Base-by-base conservation (phyloP, 768 basidiomycete genomes). In the Mycena vitilis region DNA sequence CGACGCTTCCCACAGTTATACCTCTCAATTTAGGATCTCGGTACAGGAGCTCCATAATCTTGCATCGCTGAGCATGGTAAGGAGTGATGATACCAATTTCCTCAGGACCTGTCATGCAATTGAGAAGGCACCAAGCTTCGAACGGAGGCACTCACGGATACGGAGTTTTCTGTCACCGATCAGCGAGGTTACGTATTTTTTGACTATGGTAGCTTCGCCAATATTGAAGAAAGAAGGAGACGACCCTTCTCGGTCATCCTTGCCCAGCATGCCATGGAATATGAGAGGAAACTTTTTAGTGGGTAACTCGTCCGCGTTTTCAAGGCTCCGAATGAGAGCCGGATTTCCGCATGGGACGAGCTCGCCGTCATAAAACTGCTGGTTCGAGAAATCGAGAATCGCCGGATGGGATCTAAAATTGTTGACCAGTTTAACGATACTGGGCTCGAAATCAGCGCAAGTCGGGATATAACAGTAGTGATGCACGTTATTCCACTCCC, bases 81-180 rank as follows among this genome's bases (percentile, higher is more conserved):
- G 91, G 91, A 0, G 90, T 80, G 23, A 91, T 90, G n/a, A 91
- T 77, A n/a, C 89, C 90, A 68, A 91, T 89, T 63, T 91, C 81
- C 13, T 78, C 73, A 15, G 81, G 78, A n/a, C 76, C 85, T 87
- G 60, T 47, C 56, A n/a, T 15, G 42, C 40, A 15, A 12, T 22
- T 45, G 2, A n/a, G 51, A 36, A 53, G 15, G 3, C 11, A 40
- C 11, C 54, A 42, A 73, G 81, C 1, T 71, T 47, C 3, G 78
- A 37, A 69, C 61, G 44, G 55, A 55, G 63, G 75, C 63, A 76
- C 83, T 58, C 69, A 87, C 88, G 77, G 36, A 85, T 80, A 37
- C 81, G 70, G 54, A 78, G 75, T 67, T 80, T 81, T 36, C 78
- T 73, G 55, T 86, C 80, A 0, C 65, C 71, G 22, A 81, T 63